Evolutionary conservation across 169 alveolate species (phyloP).

Genomic region (Toxoplasma gondii): DNA sequence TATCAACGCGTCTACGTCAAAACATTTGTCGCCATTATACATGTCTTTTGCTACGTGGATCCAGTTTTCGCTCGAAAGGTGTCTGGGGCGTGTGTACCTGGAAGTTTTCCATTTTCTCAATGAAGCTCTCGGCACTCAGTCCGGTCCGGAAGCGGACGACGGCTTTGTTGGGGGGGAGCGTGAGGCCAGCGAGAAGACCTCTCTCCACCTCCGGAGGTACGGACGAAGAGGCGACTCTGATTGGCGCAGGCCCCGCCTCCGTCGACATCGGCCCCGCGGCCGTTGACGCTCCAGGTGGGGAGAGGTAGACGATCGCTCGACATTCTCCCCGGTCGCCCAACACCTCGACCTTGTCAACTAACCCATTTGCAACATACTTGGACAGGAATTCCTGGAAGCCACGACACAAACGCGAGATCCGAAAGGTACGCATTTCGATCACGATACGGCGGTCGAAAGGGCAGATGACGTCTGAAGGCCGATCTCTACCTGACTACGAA

Average conservation of each 20-base stretch:
- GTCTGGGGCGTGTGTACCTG: conserved; percentile 1
- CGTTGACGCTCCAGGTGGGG: conserved; percentile 53
- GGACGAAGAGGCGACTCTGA: not conserved
- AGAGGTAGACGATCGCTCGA: conserved; percentile 49
- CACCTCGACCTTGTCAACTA: conserved; percentile 57
- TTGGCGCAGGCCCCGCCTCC: no score
- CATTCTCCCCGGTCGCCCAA: conserved; percentile 67
- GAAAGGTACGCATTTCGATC: not conserved
- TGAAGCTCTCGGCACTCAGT: conserved; percentile 63
- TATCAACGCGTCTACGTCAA: no score
- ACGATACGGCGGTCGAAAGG: no score
- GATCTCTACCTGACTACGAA: no score
- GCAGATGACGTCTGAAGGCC: no score
- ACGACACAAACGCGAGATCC: not conserved
- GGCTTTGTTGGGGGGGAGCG: conserved; percentile 45
- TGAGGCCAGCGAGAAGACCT: not conserved
- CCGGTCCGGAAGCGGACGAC: conserved; percentile 64
- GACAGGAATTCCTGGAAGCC: conserved; percentile 55
- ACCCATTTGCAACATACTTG: conserved; percentile 59
- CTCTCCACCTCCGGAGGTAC: not conserved
- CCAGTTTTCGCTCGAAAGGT: no score
- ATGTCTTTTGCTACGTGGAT: no score
- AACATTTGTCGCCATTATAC: no score
- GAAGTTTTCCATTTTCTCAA: conserved; percentile 62
- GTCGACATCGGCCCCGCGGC: not conserved